A percentile compares a stretch with the other conserved stretches of the same genome.
Evolutionary conservation across 352 stramenopile genomes (phyloP).

Genomic region (Phytopythium chamaehyphon): DNA sequence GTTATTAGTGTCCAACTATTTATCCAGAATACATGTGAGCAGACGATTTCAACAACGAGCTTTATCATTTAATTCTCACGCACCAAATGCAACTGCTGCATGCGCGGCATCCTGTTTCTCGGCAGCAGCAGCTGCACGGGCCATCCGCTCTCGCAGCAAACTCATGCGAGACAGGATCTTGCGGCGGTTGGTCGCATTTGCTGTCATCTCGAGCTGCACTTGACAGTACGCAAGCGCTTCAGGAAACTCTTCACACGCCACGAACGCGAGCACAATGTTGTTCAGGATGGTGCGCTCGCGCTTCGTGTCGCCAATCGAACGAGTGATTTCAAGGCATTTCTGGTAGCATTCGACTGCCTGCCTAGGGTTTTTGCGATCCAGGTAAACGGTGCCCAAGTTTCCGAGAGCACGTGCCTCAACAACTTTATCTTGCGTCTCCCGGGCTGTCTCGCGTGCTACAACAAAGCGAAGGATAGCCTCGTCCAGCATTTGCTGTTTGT

Average conservation of each 20-base stretch:
- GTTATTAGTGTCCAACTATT: background rate
- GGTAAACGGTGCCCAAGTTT: slow-evolving; percentile 73
- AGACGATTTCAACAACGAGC: background rate
- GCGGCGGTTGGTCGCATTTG: slow-evolving; percentile 62
- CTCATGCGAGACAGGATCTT: slow-evolving; percentile 84
- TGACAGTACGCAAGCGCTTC: slow-evolving; percentile 57
- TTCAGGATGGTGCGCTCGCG: slow-evolving; percentile 81
- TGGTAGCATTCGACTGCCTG: slow-evolving; percentile 75
- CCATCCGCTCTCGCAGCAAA: slow-evolving; percentile 42
- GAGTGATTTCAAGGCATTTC: slow-evolving; percentile 72
- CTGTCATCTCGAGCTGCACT: slow-evolving; percentile 63
- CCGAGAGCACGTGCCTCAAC: slow-evolving; percentile 72
- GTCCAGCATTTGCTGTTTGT: slow-evolving; percentile 63
- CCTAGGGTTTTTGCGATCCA: slow-evolving; percentile 64
- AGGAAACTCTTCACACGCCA: slow-evolving; percentile 54
- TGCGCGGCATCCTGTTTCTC: background rate
- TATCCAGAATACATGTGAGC: background rate
- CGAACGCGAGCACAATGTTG: slow-evolving; percentile 75
- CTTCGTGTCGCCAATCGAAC: slow-evolving; percentile 65
- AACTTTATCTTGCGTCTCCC: slow-evolving; percentile 37
- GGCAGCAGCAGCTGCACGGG: slow-evolving; percentile 1
- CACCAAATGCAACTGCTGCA: background rate
- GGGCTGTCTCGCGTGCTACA: slow-evolving; percentile 51
- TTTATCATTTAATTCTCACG: background rate
- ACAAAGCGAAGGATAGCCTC: slow-evolving; percentile 64